phyloP scores from a whole-genome alignment of 208 protist genomes.

The Novymonas esmeraldas region DNA sequence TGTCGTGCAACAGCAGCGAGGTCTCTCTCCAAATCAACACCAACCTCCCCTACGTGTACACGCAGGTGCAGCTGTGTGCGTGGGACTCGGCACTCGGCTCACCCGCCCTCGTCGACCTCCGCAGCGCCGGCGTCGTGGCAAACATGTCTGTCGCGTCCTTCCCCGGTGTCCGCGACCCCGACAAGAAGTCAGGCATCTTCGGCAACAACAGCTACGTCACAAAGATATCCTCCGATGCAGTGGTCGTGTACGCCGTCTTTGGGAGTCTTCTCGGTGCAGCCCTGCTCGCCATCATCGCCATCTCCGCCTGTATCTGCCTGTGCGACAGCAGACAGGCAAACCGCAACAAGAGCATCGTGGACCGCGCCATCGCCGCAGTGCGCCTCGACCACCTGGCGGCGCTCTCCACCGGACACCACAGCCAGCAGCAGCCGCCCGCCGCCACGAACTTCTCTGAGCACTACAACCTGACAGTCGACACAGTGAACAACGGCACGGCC shows the following conservation, averaged over 20 bases:
- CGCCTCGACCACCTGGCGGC: constrained; percentile 1
- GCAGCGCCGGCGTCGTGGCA: neutral
- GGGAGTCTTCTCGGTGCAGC: constrained; percentile 13
- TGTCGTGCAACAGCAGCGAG: constrained; percentile 14
- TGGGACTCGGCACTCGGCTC: neutral
- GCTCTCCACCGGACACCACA: neutral
- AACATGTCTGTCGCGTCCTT: neutral
- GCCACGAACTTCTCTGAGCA: constrained; percentile 3
- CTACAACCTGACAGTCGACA: constrained; percentile 8
- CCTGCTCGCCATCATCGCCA: constrained; percentile 10
- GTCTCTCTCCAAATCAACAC: constrained; percentile 7
- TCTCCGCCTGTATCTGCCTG: constrained; percentile 17
- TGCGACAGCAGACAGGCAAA: constrained; percentile 13
- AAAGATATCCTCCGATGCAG: constrained; percentile 9
- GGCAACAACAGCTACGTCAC: neutral
- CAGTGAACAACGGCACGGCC: neutral
- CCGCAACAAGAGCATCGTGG: constrained; percentile 23
- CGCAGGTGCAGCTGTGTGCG: constrained; percentile 17
- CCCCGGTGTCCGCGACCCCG: constrained; percentile 6
- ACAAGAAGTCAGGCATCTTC: neutral
- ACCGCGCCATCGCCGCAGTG: constrained; percentile 16
- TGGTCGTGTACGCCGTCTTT: constrained; percentile 17
- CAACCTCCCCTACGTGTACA: constrained; percentile 7
- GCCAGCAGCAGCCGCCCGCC: neutral
- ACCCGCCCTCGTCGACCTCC: constrained; percentile 4